Percentiles rank a stretch among this genome's conserved stretches.
Conservation (phyloP, 345 rosid species). For the Citrus sinensis region DVS_A1.0 CM039166.1:23587501-23588000, state of each 20-base stretch:
- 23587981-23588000: background rate
- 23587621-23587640: background rate
- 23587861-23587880: background rate
- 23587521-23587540: slow-evolving; percentile 18
- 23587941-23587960: background rate
- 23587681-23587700: background rate
- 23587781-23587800: background rate
- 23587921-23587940: background rate
- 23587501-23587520: slow-evolving; percentile 15
- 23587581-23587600: slow-evolving; percentile 9
- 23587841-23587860: background rate
- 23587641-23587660: background rate
- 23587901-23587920: background rate
- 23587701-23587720: background rate
- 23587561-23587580: slow-evolving; percentile 33
- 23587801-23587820: background rate
- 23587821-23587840: background rate
- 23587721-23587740: background rate
- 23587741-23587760: background rate
- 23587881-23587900: background rate
- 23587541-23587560: slow-evolving; percentile 11
- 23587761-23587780: background rate
- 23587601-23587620: background rate
- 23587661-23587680: background rate
- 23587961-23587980: background rate